phyloP scores from a whole-genome alignment of 2,329 filamentous ascomycete species.

The Biscogniauxia marginata region DNA sequence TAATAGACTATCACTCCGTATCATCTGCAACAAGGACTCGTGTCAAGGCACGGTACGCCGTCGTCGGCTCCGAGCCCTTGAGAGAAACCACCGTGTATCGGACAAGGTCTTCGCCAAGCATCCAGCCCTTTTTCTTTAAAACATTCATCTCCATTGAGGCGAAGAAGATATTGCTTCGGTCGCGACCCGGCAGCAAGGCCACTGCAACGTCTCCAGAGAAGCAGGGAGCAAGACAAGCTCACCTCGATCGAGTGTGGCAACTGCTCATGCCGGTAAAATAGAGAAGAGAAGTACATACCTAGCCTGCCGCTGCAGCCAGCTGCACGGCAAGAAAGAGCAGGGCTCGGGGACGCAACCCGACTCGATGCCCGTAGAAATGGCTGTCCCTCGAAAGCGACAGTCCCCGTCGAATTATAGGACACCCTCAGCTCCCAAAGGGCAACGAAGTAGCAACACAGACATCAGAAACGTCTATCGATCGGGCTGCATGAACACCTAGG shows the following conservation, averaged over 20 bases:
- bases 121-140: slow-evolving; percentile 20
- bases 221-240: slow-evolving; percentile 7
- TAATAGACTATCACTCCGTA: background rate
- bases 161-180: slow-evolving; percentile 8
- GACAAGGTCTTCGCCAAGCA: slow-evolving; percentile 15
- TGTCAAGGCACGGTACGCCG: slow-evolving; percentile 14
- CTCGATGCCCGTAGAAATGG: slow-evolving; percentile 13
- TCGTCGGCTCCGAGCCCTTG: slow-evolving; percentile 12
- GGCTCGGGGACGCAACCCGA: slow-evolving; percentile 30
- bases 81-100: slow-evolving; percentile 17
- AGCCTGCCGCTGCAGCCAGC: slow-evolving; percentile 21
- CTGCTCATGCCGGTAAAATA: slow-evolving; percentile 32
- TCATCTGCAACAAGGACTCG: slow-evolving; percentile 10
- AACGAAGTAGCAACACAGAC: slow-evolving; percentile 11
- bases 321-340: slow-evolving; percentile 26
- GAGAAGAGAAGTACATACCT: slow-evolving; percentile 16
- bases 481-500: slow-evolving; percentile 33
- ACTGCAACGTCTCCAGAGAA: slow-evolving; percentile 17
- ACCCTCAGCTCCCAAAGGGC: background rate
- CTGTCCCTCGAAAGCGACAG: slow-evolving; percentile 2
- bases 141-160: slow-evolving; percentile 9
- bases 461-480: slow-evolving; percentile 23
- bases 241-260: slow-evolving; percentile 25
- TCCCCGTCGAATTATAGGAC: background rate
- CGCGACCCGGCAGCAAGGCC: slow-evolving; percentile 25